Base-by-base conservation (phyloP, 805 yeast species). In the Metschnikowia similis region DNA sequence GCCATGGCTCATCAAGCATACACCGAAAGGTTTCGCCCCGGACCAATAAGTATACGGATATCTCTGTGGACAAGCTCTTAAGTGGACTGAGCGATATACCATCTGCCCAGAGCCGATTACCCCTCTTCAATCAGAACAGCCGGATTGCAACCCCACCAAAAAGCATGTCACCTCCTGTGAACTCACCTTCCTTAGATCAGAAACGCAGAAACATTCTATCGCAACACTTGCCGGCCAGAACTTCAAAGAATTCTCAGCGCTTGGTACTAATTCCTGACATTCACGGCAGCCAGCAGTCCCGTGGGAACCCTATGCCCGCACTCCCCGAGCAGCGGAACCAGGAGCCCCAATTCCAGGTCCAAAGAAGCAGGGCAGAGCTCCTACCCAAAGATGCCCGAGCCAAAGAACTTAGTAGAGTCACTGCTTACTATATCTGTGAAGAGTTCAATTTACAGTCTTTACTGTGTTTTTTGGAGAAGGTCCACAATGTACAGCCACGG, bases 381-480 rank as follows among this genome's bases (percentile, higher is more conserved):
- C 74, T 79, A 80, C 75, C 80, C 35, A 83, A 78, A 56, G 87
- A 83, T 36, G 71, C 72, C 30, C 63, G 88, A 41, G 81, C 82
- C 7, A 81, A 77, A 29, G 86, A 83, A 53, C 77, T 85, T 56
- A 83, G 95, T 37, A 69, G 99, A 54, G 90, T 91, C 49, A 91
- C 98, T 0, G 97, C 98, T 1, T 92, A 92, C 67, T 80, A 89
- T 56, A 85, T 91, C 5, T 84, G 96, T 14, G 97, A 89, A 50
- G 88, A 86, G 31, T 84, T 89, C 60, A 77, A 87, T 59, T 67
- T 94, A 47, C 74, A 75, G 31, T 71, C 79, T 6, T 81, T 89
- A 2, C 76, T 85, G 1, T 74, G 76, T 41, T 92, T 89, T 58
- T 69, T 94, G 29, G 71, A 77, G 36, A 71, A 78, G 7, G 75